Conservation (phyloP, 192 early-diverging fungal species). For the Coemansia sp. region DNA sequence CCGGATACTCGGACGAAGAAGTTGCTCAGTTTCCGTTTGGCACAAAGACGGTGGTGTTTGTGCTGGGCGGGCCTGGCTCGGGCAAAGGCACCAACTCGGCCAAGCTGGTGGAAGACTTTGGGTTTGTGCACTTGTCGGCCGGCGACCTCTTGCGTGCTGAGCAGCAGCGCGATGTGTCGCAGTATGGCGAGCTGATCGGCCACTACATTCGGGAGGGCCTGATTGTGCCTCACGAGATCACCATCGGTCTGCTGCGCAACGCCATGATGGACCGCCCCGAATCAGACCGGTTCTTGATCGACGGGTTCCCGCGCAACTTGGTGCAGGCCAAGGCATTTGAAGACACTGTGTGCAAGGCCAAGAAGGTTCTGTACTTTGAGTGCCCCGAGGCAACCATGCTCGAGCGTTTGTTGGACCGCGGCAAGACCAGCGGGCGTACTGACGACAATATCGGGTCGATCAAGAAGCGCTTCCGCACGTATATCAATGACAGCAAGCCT, state of each 20-base stretch:
- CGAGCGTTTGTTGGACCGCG: slow-evolving; percentile 86
- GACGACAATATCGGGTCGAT: slow-evolving; percentile 98
- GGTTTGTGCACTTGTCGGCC: slow-evolving; percentile 94
- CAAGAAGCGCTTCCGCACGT: slow-evolving; percentile 89
- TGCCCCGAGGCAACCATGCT: slow-evolving; percentile 93
- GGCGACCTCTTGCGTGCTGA: slow-evolving; percentile 95
- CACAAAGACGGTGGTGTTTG: slow-evolving; percentile 81
- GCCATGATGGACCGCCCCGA: slow-evolving; percentile 76
- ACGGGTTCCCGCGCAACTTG: slow-evolving; percentile 94
- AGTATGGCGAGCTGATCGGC: slow-evolving; percentile 90
- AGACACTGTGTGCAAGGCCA: slow-evolving; percentile 71
- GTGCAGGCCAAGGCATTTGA: slow-evolving; percentile 95
- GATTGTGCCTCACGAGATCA: slow-evolving; percentile 96
- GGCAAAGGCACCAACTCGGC: slow-evolving; percentile 98
- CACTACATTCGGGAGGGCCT: slow-evolving; percentile 89
- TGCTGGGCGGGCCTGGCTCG: slow-evolving; percentile 83
- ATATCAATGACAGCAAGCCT: slow-evolving; percentile 83
- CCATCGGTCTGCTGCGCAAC: slow-evolving; percentile 85
- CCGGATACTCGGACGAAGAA: slow-evolving; percentile 18
- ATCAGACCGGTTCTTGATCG: slow-evolving; percentile 82
- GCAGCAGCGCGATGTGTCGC: slow-evolving; percentile 74
- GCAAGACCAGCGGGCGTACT: slow-evolving; percentile 86
- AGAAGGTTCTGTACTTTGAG: slow-evolving; percentile 88
- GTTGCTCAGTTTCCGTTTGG: slow-evolving; percentile 43
- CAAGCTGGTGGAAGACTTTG: slow-evolving; percentile 83